Percentiles rank a stretch among this genome's conserved stretches.
These are phyloP conservation scores for Vigna reflexopilosa DNA, from an alignment of 306 rosid genomes.

Conservation along the genomic window DNA sequence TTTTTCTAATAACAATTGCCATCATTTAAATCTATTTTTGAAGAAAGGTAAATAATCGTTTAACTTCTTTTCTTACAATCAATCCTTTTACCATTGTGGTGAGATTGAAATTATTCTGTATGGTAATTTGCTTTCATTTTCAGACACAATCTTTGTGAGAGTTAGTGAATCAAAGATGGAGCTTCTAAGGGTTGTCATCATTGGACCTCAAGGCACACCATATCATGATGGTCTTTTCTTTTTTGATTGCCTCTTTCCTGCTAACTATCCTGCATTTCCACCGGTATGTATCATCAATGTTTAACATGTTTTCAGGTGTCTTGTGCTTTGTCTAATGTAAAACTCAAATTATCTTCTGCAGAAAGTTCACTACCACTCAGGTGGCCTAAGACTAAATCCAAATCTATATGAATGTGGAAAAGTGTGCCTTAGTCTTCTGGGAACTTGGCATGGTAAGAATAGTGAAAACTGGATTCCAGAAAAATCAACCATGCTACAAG, in stretches of 20 bases:
- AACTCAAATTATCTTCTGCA: constrained; percentile 49
- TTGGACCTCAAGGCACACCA: constrained; percentile 86
- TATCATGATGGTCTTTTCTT: constrained; percentile 89
- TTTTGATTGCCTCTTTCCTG: constrained; percentile 77
- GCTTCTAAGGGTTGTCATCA: constrained; percentile 72
- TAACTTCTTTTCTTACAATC: constrained; percentile 3
- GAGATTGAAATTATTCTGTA: constrained; percentile 24
- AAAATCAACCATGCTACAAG: constrained; percentile 87
- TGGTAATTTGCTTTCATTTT: constrained; percentile 32
- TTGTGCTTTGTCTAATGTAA: constrained; percentile 31
- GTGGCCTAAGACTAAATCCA: constrained; percentile 87
- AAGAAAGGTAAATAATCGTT: constrained; percentile 16
- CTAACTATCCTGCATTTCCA: constrained; percentile 65
- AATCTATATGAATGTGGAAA: constrained; percentile 76
- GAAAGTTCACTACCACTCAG: constrained; percentile 80
- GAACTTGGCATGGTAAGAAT: constrained; percentile 74
- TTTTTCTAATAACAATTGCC: constrained; percentile 14
- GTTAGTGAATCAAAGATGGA: constrained; percentile 81
- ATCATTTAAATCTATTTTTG: not conserved
- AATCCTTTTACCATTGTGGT: constrained; percentile 8
- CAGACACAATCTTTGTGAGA: constrained; percentile 80
- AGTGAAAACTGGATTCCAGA: constrained; percentile 77
- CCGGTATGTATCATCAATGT: constrained; percentile 63
- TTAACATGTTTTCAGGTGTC: constrained; percentile 22
- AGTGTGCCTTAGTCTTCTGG: constrained; percentile 88